phyloP scores from a whole-genome alignment of 2,329 filamentous ascomycete genomes.

The Fusarium devonianum region DNA sequence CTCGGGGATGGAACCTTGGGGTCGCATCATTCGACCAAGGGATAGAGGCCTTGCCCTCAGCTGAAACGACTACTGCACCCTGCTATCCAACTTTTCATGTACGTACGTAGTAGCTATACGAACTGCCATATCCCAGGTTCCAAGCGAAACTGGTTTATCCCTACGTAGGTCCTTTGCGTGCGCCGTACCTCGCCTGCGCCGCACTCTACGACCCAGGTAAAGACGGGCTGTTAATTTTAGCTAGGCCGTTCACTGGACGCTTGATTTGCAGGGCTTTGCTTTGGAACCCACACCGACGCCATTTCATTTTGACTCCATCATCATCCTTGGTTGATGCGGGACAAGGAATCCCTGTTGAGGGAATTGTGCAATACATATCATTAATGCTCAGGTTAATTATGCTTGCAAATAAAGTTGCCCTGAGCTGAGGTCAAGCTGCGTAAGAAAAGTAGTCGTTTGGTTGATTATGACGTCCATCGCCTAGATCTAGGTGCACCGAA shows the following conservation, averaged over 20 bases:
- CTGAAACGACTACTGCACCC: constrained; percentile 32
- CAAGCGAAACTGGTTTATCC: constrained; percentile 10
- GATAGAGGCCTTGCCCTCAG: constrained; percentile 3
- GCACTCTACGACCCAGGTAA: not conserved
- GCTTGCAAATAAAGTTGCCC: not conserved
- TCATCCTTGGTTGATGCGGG: not conserved
- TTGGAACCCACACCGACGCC: constrained; percentile 12
- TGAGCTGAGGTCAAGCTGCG: not conserved
- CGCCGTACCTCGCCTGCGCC: not conserved
- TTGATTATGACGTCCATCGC: not conserved
- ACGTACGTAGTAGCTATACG: no score
- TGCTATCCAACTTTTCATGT: constrained; percentile 3
- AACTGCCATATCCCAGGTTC: constrained; percentile 6
- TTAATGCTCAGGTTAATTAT: no score
- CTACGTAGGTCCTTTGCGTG: no score
- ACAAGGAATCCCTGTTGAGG: constrained; percentile 7
- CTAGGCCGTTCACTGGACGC: constrained; percentile 8
- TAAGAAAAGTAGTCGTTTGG: not conserved
- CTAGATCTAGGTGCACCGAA: no score
- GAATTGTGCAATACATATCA: constrained; percentile 4
- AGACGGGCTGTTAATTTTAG: constrained; percentile 8
- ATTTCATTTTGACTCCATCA: constrained; percentile 20
- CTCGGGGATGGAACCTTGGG: not conserved
- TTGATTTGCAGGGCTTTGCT: constrained; percentile 19
- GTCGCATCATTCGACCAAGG: constrained; percentile 1